phyloP scores from a whole-genome alignment of 495 filamentous ascomycete genomes.

The Aspergillus biplanus region DNA sequence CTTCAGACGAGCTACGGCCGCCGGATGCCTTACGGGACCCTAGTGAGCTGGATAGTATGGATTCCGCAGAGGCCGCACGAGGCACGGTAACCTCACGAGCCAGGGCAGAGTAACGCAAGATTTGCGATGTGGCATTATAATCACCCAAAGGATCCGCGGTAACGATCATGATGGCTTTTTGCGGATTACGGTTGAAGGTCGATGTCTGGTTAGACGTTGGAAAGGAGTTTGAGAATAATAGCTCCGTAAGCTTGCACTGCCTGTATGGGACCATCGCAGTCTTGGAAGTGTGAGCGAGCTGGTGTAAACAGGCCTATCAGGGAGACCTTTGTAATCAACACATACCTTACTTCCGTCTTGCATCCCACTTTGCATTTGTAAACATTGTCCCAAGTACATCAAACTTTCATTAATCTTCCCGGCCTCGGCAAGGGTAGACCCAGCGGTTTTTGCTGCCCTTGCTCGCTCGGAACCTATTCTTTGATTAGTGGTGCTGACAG shows the following conservation, averaged over 20 bases:
- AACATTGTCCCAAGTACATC: conserved; percentile 97
- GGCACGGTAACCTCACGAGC: conserved; percentile 93
- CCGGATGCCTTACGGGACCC: conserved; percentile 40
- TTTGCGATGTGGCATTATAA: conserved; percentile 95
- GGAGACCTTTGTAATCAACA: not conserved
- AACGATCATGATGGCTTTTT: conserved; percentile 94
- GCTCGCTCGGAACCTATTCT: conserved; percentile 81
- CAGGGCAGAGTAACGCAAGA: conserved; percentile 91
- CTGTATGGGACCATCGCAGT: conserved; percentile 85
- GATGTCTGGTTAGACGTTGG: conserved; percentile 64
- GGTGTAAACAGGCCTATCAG: conserved; percentile 1
- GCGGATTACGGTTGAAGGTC: conserved; percentile 61
- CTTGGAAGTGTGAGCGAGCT: conserved; percentile 29
- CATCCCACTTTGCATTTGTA: conserved; percentile 90
- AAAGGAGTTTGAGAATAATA: conserved; percentile 95
- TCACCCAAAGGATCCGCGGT: conserved; percentile 93
- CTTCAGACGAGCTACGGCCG: conserved; percentile 61
- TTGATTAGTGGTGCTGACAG: conserved; percentile 22
- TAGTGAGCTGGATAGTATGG: conserved; percentile 54
- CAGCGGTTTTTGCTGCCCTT: conserved; percentile 88
- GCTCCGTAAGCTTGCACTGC: conserved; percentile 95
- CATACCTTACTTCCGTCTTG: conserved; percentile 74
- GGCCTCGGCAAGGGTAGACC: conserved; percentile 88
- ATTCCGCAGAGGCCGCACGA: conserved; percentile 74
- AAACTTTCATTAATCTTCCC: conserved; percentile 97